phyloP scores from a whole-genome alignment of 202 grass and related monocot genomes.

The Digitaria exilis region DNA sequence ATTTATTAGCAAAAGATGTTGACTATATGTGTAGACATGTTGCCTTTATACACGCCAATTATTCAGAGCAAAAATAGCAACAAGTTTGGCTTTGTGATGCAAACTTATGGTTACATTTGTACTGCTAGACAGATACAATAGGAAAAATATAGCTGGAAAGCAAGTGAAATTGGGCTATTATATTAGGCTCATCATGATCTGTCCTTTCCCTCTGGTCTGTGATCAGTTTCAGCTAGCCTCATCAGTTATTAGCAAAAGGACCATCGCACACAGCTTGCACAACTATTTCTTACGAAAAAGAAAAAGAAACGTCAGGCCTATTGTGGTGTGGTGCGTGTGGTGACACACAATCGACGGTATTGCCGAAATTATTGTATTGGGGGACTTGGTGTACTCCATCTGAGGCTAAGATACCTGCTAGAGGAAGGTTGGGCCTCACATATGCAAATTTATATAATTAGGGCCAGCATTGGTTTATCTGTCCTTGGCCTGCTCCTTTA shows the following conservation, averaged over 20 bases:
- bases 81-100: not conserved
- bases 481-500: conserved; percentile 36
- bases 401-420: conserved; percentile 13
- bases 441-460: conserved; percentile 35
- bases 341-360: conserved; percentile 12
- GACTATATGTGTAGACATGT: not conserved
- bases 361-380: conserved; percentile 3
- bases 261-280: not conserved
- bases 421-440: conserved; percentile 45
- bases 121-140: not conserved
- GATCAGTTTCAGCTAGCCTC: conserved; percentile 18
- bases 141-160: not conserved
- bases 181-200: not conserved
- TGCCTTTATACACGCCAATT: not conserved
- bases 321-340: conserved; percentile 32
- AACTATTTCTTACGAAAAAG: not conserved
- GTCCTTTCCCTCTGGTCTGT: not conserved
- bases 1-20: not conserved
- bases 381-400: not conserved
- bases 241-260: not conserved
- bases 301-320: not conserved
- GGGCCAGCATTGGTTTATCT: conserved; percentile 44
- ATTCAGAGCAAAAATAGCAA: not conserved
- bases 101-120: conserved; percentile 3
- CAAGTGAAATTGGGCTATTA: not conserved